These are phyloP conservation scores for Fusarium sp. DNA, from an alignment of 2,329 filamentous ascomycete genomes.

Conservation along the genomic window DNA sequence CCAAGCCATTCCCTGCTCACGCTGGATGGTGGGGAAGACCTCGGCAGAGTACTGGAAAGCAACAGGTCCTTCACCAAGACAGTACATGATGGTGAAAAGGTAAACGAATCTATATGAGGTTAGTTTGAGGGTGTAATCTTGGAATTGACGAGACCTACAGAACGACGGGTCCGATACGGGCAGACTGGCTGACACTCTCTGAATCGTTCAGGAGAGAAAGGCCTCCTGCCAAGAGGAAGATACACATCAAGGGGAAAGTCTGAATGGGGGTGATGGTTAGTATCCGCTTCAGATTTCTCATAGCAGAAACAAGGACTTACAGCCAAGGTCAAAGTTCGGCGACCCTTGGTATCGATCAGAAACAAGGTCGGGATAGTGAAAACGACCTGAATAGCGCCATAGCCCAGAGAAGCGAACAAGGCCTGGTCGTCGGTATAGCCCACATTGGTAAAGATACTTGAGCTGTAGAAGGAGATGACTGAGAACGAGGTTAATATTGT, in stretches of 20 bases:
- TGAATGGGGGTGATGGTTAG: background rate
- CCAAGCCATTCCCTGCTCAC: slow-evolving; percentile 55
- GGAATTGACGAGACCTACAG: slow-evolving; percentile 25
- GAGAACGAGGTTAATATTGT: background rate
- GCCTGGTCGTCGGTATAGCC: slow-evolving; percentile 4
- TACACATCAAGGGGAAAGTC: slow-evolving; percentile 52
- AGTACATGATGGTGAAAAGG: slow-evolving; percentile 53
- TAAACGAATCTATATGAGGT: slow-evolving; percentile 47
- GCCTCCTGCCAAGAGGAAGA: slow-evolving; percentile 50
- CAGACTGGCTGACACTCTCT: slow-evolving; percentile 25
- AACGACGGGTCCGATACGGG: slow-evolving; percentile 46
- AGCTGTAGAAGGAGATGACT: slow-evolving; percentile 45
- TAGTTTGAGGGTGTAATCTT: background rate
- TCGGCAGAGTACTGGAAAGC: slow-evolving; percentile 56
- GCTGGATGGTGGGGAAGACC: slow-evolving; percentile 53
- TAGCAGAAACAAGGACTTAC: background rate
- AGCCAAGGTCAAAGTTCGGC: slow-evolving; percentile 15
- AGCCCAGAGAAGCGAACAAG: slow-evolving; percentile 29
- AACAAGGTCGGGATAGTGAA: slow-evolving; percentile 24
- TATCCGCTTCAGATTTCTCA: background rate
- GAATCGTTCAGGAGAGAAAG: slow-evolving; percentile 46
- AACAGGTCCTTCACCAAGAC: slow-evolving; percentile 52
- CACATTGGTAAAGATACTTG: slow-evolving; percentile 14
- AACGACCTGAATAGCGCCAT: slow-evolving; percentile 29
- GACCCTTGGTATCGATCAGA: slow-evolving; percentile 29